A percentile compares a stretch with the other conserved stretches of the same genome.
These are phyloP conservation scores for Botryococcus braunii DNA, from an alignment of 163 green algal species.

Conservation along the genomic window DNA sequence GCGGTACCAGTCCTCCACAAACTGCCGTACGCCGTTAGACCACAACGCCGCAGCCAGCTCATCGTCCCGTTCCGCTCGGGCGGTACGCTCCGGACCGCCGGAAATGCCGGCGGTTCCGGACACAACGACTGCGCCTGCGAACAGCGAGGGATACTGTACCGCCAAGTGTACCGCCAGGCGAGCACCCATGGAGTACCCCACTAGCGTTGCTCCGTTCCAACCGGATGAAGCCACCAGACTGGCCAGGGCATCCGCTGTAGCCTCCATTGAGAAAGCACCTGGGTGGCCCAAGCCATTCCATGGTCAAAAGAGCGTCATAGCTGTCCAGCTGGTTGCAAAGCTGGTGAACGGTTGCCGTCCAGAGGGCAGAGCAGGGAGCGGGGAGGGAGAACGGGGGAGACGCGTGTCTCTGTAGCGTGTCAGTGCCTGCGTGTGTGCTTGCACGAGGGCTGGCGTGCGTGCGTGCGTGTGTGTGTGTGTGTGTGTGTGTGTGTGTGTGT, in stretches of 20 bases:
- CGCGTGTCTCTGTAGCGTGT: background rate
- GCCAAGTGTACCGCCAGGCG: conserved; percentile 56
- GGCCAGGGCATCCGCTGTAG: conserved; percentile 21
- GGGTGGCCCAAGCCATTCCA: background rate
- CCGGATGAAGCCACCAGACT: conserved; percentile 18
- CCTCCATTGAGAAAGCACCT: conserved; percentile 14
- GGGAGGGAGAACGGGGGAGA: background rate
- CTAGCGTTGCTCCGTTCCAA: conserved; percentile 31
- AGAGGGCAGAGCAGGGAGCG: too few species aligned
- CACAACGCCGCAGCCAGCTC: conserved; percentile 17
- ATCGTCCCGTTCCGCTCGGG: conserved; percentile 10
- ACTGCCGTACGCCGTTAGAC: conserved; percentile 3
- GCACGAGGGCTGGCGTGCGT: too few species aligned
- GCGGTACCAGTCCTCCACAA: conserved; percentile 28
- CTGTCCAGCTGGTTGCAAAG: too few species aligned
- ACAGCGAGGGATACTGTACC: conserved; percentile 7
- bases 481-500: too few species aligned
- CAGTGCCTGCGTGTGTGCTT: too few species aligned
- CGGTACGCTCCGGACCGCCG: background rate
- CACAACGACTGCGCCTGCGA: conserved; percentile 10
- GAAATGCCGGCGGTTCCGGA: conserved; percentile 17
- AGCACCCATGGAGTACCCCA: conserved; percentile 81
- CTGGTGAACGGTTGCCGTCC: too few species aligned
- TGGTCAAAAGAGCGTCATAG: background rate
- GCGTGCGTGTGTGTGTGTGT: too few species aligned